These are phyloP conservation scores for Lentinula lateritia DNA, from an alignment of 768 basidiomycete species.

Conservation along the genomic window DNA sequence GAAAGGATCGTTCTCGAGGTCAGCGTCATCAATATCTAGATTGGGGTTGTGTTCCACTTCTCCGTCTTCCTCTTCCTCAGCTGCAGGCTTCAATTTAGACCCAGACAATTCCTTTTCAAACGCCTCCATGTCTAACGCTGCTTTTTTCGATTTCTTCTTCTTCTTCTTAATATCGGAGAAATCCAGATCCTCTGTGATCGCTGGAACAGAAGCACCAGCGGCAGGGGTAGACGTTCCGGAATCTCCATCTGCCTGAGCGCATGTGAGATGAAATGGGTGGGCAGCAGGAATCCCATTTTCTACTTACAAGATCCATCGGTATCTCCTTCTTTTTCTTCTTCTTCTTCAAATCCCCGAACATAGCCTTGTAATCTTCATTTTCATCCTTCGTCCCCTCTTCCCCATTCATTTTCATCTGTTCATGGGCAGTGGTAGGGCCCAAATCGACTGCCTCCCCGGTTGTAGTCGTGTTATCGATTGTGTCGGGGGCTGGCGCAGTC, in stretches of 20 bases:
- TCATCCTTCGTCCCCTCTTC: conserved; percentile 42
- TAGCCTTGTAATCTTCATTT: conserved; percentile 73
- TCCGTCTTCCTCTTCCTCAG: conserved; percentile 50
- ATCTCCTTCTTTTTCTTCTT: conserved; percentile 94
- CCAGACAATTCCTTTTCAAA: conserved; percentile 90
- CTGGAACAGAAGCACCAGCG: conserved; percentile 30
- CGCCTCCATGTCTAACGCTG: conserved; percentile 83
- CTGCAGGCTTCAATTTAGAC: conserved; percentile 52
- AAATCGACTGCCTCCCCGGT: conserved; percentile 74
- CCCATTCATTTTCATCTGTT: conserved; percentile 58
- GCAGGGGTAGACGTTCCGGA: conserved; percentile 63
- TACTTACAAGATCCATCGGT: conserved; percentile 70
- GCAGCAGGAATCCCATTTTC: conserved; percentile 1
- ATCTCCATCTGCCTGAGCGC: conserved; percentile 46
- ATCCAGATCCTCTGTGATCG: conserved; percentile 74
- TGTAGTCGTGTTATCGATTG: conserved; percentile 64
- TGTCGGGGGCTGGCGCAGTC: conserved; percentile 68
- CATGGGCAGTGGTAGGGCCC: conserved; percentile 69
- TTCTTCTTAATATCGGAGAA: conserved; percentile 98
- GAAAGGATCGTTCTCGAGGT: conserved; percentile 88
- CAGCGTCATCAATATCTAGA: conserved; percentile 69
- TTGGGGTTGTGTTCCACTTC: conserved; percentile 56
- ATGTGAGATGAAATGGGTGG: background rate
- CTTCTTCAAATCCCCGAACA: conserved; percentile 88
- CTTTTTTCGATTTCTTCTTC: conserved; percentile 88